Percentiles rank a stretch among this genome's conserved stretches.
Conservation (phyloP, 129 eudicot genomes). For the Scalesia atractyloides region DNA sequence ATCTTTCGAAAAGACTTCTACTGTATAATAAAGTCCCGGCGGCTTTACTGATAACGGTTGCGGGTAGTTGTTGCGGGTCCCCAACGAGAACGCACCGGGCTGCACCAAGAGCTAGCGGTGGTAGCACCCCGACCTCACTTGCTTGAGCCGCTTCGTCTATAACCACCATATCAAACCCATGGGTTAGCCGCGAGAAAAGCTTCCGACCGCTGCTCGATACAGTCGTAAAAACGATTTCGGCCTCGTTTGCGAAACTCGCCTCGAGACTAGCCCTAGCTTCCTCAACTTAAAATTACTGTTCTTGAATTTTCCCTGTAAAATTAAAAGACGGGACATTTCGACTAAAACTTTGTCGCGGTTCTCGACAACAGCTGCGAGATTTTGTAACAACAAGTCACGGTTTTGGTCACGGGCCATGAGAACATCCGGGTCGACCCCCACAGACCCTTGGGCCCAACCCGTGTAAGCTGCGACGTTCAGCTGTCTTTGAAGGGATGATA, state of each 20-base stretch:
- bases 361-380: constrained; percentile 93
- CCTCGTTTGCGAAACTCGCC: constrained; percentile 98
- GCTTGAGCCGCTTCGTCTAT: constrained; percentile 99
- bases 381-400: constrained; percentile 77
- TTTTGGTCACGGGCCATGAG: constrained; percentile 94
- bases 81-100: constrained; percentile 99
- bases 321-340: constrained; percentile 83
- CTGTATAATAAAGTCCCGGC: constrained; percentile 90
- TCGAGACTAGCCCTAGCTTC: constrained; percentile 96
- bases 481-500: constrained; percentile 67
- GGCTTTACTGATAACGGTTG: constrained; percentile 97
- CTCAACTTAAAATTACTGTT: constrained; percentile 68
- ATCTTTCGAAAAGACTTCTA: constrained; percentile 92
- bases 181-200: constrained; percentile 86
- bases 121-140: constrained; percentile 91
- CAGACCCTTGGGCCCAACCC: constrained; percentile 91
- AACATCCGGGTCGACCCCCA: constrained; percentile 95
- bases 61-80: constrained; percentile 99
- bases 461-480: constrained; percentile 71
- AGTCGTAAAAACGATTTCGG: constrained; percentile 94
- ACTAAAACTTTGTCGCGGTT: constrained; percentile 79
- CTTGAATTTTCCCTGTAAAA: constrained; percentile 68
- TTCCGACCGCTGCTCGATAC: constrained; percentile 94
- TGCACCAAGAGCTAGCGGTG: constrained; percentile 97
- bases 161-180: constrained; percentile 99